These are phyloP conservation scores for Boechera stricta DNA, from an alignment of 345 rosid genomes.

Conservation along the genomic window DNA sequence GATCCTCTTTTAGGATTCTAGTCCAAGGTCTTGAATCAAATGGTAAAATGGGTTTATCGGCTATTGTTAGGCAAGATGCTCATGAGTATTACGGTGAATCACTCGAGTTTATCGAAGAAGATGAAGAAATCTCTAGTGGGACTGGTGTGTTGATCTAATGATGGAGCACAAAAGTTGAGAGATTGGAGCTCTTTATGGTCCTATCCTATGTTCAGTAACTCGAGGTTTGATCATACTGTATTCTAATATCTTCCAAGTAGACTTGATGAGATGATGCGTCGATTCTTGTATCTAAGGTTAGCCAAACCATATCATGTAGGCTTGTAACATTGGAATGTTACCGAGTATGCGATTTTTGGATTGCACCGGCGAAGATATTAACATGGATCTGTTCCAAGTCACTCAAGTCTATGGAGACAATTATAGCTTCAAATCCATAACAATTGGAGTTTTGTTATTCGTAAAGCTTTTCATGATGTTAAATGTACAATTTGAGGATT, in stretches of 20 bases:
- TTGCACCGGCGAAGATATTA: not conserved
- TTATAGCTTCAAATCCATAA: conserved; percentile 9
- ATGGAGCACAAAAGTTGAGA: not conserved
- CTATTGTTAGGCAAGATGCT: conserved; percentile 64
- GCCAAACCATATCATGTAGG: conserved; percentile 6
- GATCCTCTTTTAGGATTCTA: conserved; percentile 58
- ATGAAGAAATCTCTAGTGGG: conserved; percentile 44
- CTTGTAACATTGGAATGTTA: not conserved
- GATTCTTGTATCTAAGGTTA: not conserved
- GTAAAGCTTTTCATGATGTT: not conserved
- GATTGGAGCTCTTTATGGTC: conserved; percentile 8
- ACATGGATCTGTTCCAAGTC: conserved; percentile 16
- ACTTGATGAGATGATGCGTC: not conserved
- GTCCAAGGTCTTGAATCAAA: conserved; percentile 63
- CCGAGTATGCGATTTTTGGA: not conserved
- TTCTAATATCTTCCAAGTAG: not conserved
- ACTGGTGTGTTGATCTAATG: conserved; percentile 24
- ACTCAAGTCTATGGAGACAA: conserved; percentile 8
- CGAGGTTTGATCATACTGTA: conserved; percentile 3
- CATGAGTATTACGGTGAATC: conserved; percentile 60
- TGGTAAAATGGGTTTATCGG: conserved; percentile 53
- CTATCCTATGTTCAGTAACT: not conserved
- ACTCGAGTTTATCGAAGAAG: conserved; percentile 55
- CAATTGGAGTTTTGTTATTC: not conserved
- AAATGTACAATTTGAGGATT: not conserved